Evolutionary conservation across 2,329 filamentous ascomycete species (phyloP).

Genomic region (Colletotrichum shisoi): DNA sequence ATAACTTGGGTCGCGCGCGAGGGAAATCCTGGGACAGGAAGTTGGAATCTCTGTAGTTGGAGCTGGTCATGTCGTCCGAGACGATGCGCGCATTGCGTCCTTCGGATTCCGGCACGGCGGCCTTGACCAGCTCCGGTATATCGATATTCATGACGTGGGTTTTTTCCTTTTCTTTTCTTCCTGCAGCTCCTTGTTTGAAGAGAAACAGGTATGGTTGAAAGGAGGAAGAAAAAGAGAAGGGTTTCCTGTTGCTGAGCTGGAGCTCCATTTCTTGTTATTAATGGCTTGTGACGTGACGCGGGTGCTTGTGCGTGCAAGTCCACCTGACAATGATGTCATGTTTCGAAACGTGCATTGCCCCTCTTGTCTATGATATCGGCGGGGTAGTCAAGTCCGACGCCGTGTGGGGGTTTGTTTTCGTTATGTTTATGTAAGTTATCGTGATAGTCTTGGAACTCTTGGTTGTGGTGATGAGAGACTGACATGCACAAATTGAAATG

Average conservation of each 20-base stretch:
- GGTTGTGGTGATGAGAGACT: no score
- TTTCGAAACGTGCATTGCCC: constrained; percentile 1
- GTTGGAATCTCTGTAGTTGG: constrained; percentile 52
- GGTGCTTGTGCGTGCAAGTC: background rate
- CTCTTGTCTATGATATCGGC: constrained; percentile 21
- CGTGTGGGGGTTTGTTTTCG: no score
- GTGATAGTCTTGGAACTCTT: no score
- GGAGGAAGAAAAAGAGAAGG: accelerated
- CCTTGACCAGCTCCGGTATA: constrained; percentile 46
- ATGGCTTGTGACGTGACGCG: constrained; percentile 14
- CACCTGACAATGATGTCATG: constrained; percentile 28
- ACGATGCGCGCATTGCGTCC: constrained; percentile 46
- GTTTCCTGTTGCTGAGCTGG: no score
- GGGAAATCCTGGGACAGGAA: constrained; percentile 55
- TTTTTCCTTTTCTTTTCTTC: no score
- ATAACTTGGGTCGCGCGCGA: constrained; percentile 50
- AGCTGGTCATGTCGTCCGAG: constrained; percentile 45
- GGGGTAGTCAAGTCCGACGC: background rate
- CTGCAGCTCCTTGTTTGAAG: background rate
- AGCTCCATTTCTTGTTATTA: background rate
- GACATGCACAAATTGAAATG: no score
- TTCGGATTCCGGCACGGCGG: constrained; percentile 46
- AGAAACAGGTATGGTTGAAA: background rate
- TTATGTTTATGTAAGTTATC: no score
- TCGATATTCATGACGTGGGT: constrained; percentile 43